These are phyloP conservation scores for Setomelanomma holmii DNA, from an alignment of 2,329 filamentous ascomycete species.

Conservation along the genomic window DNA sequence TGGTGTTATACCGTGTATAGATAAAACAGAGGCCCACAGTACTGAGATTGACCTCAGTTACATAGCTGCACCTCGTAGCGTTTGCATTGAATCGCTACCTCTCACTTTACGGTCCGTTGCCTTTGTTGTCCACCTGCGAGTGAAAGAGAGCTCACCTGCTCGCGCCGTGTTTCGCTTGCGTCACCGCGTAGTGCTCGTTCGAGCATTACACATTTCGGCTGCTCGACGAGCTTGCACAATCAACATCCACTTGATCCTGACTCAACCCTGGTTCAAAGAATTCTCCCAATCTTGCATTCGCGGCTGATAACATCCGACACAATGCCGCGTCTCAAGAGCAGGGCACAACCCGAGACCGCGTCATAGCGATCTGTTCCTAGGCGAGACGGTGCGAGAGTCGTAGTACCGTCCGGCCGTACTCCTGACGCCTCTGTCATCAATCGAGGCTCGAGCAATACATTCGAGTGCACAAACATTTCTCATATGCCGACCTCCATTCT, in stretches of 20 bases:
- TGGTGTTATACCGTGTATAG: background rate
- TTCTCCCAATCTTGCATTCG: too few relatives aligned
- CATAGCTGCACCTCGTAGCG: background rate
- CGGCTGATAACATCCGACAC: too few relatives aligned
- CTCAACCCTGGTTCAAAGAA: background rate
- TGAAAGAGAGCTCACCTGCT: background rate
- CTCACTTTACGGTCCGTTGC: background rate
- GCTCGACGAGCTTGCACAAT: background rate
- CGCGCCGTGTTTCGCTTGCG: background rate
- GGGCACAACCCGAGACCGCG: too few relatives aligned
- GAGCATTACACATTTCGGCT: background rate
- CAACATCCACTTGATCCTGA: background rate
- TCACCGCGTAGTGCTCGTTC: background rate
- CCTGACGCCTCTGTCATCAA: too few relatives aligned
- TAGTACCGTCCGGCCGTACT: too few relatives aligned
- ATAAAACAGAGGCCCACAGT: background rate
- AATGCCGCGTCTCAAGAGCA: too few relatives aligned
- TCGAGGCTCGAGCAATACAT: too few relatives aligned
- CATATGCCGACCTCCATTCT: too few relatives aligned
- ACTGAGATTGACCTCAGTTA: background rate
- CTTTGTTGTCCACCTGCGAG: background rate
- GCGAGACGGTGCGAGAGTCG: too few relatives aligned
- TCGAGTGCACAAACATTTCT: too few relatives aligned
- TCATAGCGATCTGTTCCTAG: too few relatives aligned
- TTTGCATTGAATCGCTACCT: background rate